A percentile compares a stretch with the other conserved stretches of the same genome.
Evolutionary conservation across 2,329 filamentous ascomycete species (phyloP).

Genomic region (Paraconiothyrium brasiliense): DNA sequence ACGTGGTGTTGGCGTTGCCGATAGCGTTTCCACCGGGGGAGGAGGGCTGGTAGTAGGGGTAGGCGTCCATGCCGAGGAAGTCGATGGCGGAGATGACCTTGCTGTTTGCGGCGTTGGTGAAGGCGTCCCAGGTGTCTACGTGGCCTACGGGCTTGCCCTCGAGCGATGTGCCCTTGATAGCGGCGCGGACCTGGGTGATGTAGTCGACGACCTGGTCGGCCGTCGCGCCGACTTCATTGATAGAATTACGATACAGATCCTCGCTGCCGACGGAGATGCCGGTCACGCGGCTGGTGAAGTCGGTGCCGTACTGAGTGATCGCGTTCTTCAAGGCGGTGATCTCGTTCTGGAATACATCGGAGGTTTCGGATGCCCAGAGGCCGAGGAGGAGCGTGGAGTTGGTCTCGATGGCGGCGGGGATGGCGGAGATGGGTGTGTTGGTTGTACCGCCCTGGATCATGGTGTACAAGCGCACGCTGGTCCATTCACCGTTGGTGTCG

Average conservation of each 20-base stretch:
- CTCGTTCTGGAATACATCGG: slow-evolving; percentile 73
- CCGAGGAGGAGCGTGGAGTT: slow-evolving; percentile 81
- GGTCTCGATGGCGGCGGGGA: slow-evolving; percentile 79
- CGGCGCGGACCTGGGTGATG: slow-evolving; percentile 72
- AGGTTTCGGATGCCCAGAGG: slow-evolving; percentile 79
- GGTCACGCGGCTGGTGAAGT: slow-evolving; percentile 72
- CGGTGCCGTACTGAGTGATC: slow-evolving; percentile 71
- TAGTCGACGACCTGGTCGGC: slow-evolving; percentile 72
- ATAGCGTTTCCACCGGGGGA: slow-evolving; percentile 57
- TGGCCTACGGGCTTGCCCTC: slow-evolving; percentile 73
- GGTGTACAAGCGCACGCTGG: slow-evolving; percentile 73
- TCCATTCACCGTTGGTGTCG: slow-evolving; percentile 72
- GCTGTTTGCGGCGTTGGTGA: slow-evolving; percentile 74
- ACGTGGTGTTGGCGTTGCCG: slow-evolving; percentile 69
- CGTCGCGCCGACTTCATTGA: slow-evolving; percentile 69
- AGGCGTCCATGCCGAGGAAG: slow-evolving; percentile 84
- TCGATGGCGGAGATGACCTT: slow-evolving; percentile 74
- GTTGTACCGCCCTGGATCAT: slow-evolving; percentile 74
- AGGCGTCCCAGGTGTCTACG: slow-evolving; percentile 83
- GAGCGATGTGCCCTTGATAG: slow-evolving; percentile 70
- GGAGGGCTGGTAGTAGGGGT: slow-evolving; percentile 83
- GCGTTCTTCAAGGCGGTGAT: slow-evolving; percentile 74
- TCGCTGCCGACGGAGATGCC: slow-evolving; percentile 88
- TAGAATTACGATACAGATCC: slow-evolving; percentile 70
- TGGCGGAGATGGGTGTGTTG: slow-evolving; percentile 51